phyloP scores from a whole-genome alignment of 2,329 filamentous ascomycete genomes.

The Fonsecaea monophora region DNA sequence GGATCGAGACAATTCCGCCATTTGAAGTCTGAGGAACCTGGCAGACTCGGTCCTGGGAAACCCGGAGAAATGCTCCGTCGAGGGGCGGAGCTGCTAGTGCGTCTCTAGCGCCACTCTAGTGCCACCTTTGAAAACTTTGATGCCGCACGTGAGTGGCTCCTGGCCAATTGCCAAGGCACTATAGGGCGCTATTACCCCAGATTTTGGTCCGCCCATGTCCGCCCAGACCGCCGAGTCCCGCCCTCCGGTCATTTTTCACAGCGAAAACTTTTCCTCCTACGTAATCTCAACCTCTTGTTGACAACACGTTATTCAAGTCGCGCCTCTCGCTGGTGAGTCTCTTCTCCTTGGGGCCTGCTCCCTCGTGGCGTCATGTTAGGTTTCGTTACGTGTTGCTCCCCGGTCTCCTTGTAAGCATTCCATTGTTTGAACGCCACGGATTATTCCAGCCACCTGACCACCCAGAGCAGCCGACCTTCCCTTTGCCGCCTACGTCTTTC shows the following conservation, averaged over 20 bases:
- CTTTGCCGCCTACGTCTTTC: slow-evolving; percentile 9
- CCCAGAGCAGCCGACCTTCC: background rate
- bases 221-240: slow-evolving; percentile 6
- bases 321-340: slow-evolving; percentile 4
- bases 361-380: slow-evolving; percentile 14
- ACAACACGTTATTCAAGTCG: slow-evolving; percentile 27
- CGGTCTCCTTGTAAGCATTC: slow-evolving; percentile 1
- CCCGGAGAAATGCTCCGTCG: background rate
- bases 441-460: background rate
- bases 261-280: slow-evolving; percentile 24
- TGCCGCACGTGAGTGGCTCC: slow-evolving; percentile 21
- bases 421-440: background rate
- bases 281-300: slow-evolving; percentile 30
- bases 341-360: background rate
- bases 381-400: slow-evolving; percentile 3
- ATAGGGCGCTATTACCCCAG: slow-evolving; percentile 7
- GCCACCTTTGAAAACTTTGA: slow-evolving; percentile 22
- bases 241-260: slow-evolving; percentile 20
- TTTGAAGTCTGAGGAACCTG: background rate
- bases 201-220: slow-evolving; percentile 10
- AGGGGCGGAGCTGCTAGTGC: background rate
- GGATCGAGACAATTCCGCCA: slow-evolving; percentile 2
- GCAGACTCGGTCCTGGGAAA: background rate
- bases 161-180: background rate
- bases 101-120: too few relatives aligned